Evolutionary conservation across 768 basidiomycete species (phyloP), one percentile per base, ranked within the genome.

Genomic region (Pholiota conissans): DNA sequence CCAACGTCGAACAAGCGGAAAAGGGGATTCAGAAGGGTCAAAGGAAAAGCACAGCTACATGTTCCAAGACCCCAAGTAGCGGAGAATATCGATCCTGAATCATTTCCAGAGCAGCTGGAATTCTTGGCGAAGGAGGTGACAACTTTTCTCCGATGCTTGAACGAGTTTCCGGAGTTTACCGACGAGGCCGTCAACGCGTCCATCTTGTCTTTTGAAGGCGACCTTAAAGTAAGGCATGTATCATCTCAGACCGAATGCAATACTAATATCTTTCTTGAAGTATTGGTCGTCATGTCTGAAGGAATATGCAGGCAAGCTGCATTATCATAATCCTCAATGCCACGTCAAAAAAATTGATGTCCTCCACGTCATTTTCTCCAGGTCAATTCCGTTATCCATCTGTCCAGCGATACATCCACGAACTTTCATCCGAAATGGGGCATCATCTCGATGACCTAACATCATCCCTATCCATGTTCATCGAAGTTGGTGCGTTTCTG

Each of bases 101-200:
- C 78, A 55, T 86, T 90, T 61, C 89, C 90, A 0, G 75, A 79
- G 27, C 84, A 90, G 65, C 70, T 91, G 50, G 81, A 84, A 59
- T 70, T 72, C 28, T 74, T 91, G 34, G 86, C 88, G 3, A 75
- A 74, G n/a, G 87, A 86, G 54, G 82, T 91, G 13, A 82, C 76
- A 20, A 86, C 83, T 0, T 91, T 91, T 64, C 69, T 89, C 57
- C 77, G 84, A 47, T 86, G 85, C 61, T 69, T 91, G 60, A 89
- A 90, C 56, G 89, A 91, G 65, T 90, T 91, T 61, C 89, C 89
- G 0, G 90, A 90, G 66, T 89, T 89, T 63, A 84, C 80, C 26
- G 87, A 90, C 51, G 88, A 91, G 61, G 84, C 82, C 5, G 83
- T 83, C 55, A 89, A 90, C 65, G 74, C 82, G 0, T 86, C 86